These are phyloP conservation scores for Acer saccharum DNA, from an alignment of 345 rosid species.

Conservation along the genomic window DNA sequence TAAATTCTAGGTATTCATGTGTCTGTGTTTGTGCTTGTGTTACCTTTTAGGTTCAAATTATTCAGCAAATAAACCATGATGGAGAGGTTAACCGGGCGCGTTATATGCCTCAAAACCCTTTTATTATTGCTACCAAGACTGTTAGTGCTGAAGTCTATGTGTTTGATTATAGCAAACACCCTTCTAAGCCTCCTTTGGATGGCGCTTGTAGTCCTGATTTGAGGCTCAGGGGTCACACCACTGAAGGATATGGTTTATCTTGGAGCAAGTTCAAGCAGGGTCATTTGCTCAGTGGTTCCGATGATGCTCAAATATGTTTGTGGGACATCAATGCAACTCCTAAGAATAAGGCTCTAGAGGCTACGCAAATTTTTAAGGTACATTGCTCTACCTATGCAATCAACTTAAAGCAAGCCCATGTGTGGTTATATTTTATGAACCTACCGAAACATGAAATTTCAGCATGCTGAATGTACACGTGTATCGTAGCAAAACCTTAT, in stretches of 20 bases:
- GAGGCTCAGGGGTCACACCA: conserved; percentile 88
- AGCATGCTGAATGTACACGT: no score
- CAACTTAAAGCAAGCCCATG: neutral
- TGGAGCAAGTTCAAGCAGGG: conserved; percentile 97
- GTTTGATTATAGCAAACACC: conserved; percentile 93
- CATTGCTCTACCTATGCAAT: neutral
- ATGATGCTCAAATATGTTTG: conserved; percentile 97
- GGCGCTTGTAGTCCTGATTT: conserved; percentile 91
- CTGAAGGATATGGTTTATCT: conserved; percentile 95
- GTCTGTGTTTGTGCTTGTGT: no score
- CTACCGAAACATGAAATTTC: neutral
- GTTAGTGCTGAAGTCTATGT: conserved; percentile 95
- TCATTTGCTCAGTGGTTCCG: conserved; percentile 93
- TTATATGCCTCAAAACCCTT: conserved; percentile 94
- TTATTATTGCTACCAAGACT: conserved; percentile 91
- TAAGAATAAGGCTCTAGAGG: conserved; percentile 82
- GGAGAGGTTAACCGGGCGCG: conserved; percentile 99
- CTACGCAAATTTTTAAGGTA: conserved; percentile 84
- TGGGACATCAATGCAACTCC: conserved; percentile 91
- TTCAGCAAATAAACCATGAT: conserved; percentile 96
- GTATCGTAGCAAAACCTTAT: no score
- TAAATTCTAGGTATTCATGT: no score
- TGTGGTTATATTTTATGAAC: neutral
- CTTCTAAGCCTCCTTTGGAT: conserved; percentile 88
- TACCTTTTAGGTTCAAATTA: conserved; percentile 71